Base-by-base conservation (phyloP, 257 asterid genomes). In the Penstemon davidsonii region DNA sequence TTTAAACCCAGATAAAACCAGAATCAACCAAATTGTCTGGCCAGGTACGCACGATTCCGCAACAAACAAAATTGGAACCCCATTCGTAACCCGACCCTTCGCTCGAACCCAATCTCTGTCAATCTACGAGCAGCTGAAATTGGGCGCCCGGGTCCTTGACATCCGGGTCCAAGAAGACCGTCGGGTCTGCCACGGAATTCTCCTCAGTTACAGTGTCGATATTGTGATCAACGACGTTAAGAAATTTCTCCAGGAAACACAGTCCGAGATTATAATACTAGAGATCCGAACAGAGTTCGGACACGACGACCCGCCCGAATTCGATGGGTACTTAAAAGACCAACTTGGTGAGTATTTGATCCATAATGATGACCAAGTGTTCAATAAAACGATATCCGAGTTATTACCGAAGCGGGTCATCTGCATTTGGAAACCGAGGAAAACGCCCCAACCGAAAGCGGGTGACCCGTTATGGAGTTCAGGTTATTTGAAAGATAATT, bases 21-120 rank as follows among this genome's bases (percentile, higher is more conserved):
- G 77, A 3, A 59, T 93, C 8, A 66, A 93, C 72, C 82, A 90
- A 68, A 93, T 93, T 19, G 91, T 93, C 0, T 93, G 97, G 97
- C 97, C 97, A 8, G 98, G 97, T 0, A 93, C 97, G 1, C 96
- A 93, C 71, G 97, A 93, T 73, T 93, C 97, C 39, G 96, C 98
- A 7, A 93, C 96, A 3, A 75, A 93, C 80, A 59, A 85, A 73
- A 90, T 92, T 50, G 98, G 97, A 2, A 78, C 90, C 57, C 96
- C 90, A 0, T 42, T 72, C 46, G 78, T 92, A 37, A 74, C 90
- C 18, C 86, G 98, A 1, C 97, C 95, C 0, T 90, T 88, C 38
- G 97, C 95, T 0, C 92, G 78, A 63, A 88, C 95, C 64, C 97
- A 88, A 70, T 77, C 91, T 15, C 81, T 90, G 43, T 90, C 96